Evolutionary conservation across 2,329 filamentous ascomycete species (phyloP), one percentile per base, ranked within the genome.

Genomic region (Microdochium trichocladiopsis): DNA sequence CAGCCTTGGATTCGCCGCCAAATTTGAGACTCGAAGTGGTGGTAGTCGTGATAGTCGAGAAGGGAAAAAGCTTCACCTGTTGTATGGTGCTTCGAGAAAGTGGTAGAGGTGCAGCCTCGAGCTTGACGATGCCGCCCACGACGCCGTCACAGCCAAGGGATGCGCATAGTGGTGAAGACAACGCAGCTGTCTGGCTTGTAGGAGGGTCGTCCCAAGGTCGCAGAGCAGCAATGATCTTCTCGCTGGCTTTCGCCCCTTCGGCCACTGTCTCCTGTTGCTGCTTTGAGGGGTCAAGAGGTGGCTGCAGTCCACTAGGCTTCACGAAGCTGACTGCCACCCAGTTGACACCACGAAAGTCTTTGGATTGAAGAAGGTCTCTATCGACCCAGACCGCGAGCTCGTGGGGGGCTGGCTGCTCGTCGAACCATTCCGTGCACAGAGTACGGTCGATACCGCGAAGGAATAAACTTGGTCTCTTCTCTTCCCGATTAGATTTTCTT

Each of bases 281-380:
- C 59, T 86, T 84, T 54, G 82, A 78, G 47, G 87, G 82, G 61
- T 91, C 88, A 1, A 84, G 70, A 0, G 86, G 82, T 52, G 84
- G 78, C 58, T 91, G 84, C 23, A 96, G 71, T 2, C 87, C 89
- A 14, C 86, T 83, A 33, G 93, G 91, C 59, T 86, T 88, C 50
- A 97, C 79, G n/a, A 96, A 73, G n/a, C 88, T 86, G n/a, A 96
- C 86, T 14, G 80, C 78, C 1, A 87, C 91, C 75, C 85, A 96
- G 49, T 80, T 87, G 11, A 88, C 77, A 0, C 90, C 90, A 58
- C 86, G 82, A 47, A 96, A 79, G 11, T 86, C 82, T 60, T 86
- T 88, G 5, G 82, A 82, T 14, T 82, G 73, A 22, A 95, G 74
- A 24, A 90, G 70, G 54, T 96, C 90, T 28, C 84, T 79, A 64